Evolutionary conservation across 2,329 filamentous ascomycete genomes (phyloP).

Genomic region (Ceratocystis cubensis): DNA sequence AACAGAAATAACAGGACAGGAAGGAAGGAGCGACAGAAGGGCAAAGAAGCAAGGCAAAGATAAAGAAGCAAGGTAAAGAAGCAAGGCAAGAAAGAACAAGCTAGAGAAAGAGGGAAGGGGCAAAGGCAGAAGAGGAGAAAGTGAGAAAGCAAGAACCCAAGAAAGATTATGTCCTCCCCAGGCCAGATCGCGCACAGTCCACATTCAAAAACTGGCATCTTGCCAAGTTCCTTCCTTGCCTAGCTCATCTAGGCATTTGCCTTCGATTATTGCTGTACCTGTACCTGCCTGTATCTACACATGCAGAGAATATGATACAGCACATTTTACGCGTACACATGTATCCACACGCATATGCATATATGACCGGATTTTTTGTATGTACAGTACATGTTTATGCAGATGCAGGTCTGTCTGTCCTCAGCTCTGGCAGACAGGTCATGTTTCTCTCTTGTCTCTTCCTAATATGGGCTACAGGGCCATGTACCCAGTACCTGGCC

Average conservation of each 20-base stretch:
- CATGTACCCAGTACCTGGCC: background rate
- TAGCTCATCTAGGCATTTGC: no score
- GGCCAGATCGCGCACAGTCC: conserved; percentile 13
- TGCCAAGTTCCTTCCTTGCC: background rate
- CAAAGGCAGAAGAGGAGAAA: no score
- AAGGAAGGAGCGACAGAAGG: background rate
- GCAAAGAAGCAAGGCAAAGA: background rate
- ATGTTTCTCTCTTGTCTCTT: background rate
- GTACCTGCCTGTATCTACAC: background rate
- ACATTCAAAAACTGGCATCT: conserved; percentile 12
- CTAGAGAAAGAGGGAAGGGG: background rate
- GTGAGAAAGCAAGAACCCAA: background rate
- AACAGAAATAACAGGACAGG: background rate
- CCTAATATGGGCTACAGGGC: no score
- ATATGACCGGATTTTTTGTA: background rate
- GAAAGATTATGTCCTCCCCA: background rate
- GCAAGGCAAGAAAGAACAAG: background rate
- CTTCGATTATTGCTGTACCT: no score
- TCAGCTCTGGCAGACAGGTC: background rate
- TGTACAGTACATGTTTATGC: no score
- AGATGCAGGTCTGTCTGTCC: no score
- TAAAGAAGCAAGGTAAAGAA: background rate
- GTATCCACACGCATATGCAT: background rate
- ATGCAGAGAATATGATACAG: background rate
- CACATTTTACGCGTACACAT: background rate